These are phyloP conservation scores for Gnomoniopsis smithogilvyi DNA, from an alignment of 2,329 filamentous ascomycete species.

Conservation along the genomic window DNA sequence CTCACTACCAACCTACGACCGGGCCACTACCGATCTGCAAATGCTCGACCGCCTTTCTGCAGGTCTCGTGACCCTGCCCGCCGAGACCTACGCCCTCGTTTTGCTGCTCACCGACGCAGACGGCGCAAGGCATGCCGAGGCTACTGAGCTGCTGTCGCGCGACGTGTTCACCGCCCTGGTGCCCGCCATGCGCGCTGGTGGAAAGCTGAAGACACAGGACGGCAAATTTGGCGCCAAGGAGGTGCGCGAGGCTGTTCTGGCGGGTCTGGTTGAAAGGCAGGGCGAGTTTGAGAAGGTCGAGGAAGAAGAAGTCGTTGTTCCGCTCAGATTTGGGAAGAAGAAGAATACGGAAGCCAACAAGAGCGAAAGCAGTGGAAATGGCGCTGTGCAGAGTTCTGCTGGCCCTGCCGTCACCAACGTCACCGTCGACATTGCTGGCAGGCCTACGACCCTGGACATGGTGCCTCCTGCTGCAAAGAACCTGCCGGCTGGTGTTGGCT, in stretches of 20 bases:
- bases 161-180: conserved; percentile 67
- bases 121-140: conserved; percentile 60
- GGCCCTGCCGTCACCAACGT: conserved; percentile 28
- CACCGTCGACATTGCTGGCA: conserved; percentile 33
- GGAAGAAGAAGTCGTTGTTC: conserved; percentile 54
- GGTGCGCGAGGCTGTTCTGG: conserved; percentile 77
- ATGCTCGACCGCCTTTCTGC: conserved; percentile 94
- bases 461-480: conserved; percentile 38
- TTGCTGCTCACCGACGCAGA: conserved; percentile 80
- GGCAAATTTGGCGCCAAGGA: conserved; percentile 53
- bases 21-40: conserved; percentile 79
- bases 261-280: conserved; percentile 66
- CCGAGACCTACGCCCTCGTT: conserved; percentile 77
- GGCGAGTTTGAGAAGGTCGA: conserved; percentile 71
- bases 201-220: conserved; percentile 66
- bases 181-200: conserved; percentile 67
- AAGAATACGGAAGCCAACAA: conserved; percentile 40
- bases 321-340: conserved; percentile 63
- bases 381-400: conserved; percentile 25
- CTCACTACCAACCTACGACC: conserved; percentile 68
- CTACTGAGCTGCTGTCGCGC: conserved; percentile 59
- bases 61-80: conserved; percentile 74
- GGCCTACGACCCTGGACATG: conserved; percentile 32
- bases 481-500: conserved; percentile 54
- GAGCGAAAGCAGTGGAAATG: conserved; percentile 1